A percentile compares a stretch with the other conserved stretches of the same genome.
phyloP scores from a whole-genome alignment of 352 stramenopile species.

The Phytophthora sp. region DNA sequence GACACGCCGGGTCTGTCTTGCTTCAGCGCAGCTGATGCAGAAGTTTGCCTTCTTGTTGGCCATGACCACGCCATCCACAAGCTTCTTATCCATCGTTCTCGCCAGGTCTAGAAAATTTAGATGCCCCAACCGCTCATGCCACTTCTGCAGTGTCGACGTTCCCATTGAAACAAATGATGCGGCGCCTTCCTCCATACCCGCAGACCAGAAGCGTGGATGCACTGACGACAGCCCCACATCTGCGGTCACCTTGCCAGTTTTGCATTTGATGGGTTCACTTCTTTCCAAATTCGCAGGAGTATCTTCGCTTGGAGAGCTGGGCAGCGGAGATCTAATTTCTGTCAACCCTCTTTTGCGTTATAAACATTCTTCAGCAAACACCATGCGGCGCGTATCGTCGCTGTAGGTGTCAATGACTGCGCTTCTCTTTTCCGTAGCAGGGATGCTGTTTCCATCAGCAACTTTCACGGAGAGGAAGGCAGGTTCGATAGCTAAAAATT shows the following conservation, averaged over 20 bases:
- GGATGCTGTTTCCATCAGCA: no score
- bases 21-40: constrained; percentile 17
- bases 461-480: no score
- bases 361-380: constrained; percentile 4
- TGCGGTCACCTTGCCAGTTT: background rate
- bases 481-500: no score
- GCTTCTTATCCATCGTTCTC: constrained; percentile 5
- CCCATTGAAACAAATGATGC: no score
- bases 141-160: background rate
- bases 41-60: constrained; percentile 7
- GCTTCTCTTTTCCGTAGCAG: no score
- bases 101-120: constrained; percentile 15
- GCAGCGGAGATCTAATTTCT: background rate
- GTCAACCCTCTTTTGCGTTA: background rate
- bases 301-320: background rate
- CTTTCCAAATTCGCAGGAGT: background rate
- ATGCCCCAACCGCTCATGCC: constrained; percentile 6
- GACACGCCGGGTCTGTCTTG: constrained; percentile 9
- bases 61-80: background rate
- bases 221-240: background rate
- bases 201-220: background rate
- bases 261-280: background rate
- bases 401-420: no score
- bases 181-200: background rate
- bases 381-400: no score